phyloP scores from a whole-genome alignment of 2,329 filamentous ascomycete genomes.

The Claviceps digitariae region DNA sequence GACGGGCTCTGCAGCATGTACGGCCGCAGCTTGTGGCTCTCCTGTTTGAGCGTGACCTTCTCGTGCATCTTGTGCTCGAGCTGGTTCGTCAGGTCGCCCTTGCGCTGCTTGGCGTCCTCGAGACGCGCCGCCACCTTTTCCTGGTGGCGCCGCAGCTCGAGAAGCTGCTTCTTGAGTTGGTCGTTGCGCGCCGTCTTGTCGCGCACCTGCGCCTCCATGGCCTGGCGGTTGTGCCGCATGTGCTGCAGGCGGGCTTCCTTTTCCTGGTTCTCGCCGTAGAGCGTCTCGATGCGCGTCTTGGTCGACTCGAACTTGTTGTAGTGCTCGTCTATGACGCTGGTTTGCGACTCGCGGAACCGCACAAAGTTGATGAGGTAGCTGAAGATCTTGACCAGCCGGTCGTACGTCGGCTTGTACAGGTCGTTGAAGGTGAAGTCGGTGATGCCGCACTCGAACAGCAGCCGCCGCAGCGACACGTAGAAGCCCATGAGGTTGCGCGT shows the following conservation, averaged over 20 bases:
- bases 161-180: constrained; percentile 67
- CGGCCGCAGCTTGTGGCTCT: constrained; percentile 77
- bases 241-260: constrained; percentile 69
- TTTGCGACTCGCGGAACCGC: constrained; percentile 88
- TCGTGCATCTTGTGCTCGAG: constrained; percentile 60
- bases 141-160: constrained; percentile 71
- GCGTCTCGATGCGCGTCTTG: constrained; percentile 73
- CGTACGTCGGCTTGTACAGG: constrained; percentile 79
- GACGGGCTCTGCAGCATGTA: constrained; percentile 85
- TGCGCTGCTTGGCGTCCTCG: constrained; percentile 71
- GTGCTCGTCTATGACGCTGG: constrained; percentile 77
- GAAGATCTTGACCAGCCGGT: constrained; percentile 85
- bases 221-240: constrained; percentile 65
- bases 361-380: constrained; percentile 99
- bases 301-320: constrained; percentile 82
- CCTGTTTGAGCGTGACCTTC: constrained; percentile 61
- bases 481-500: constrained; percentile 94
- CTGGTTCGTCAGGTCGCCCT: constrained; percentile 56
- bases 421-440: constrained; percentile 90
- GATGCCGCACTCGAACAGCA: constrained; percentile 80
- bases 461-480: constrained; percentile 66
- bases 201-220: constrained; percentile 67
- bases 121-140: constrained; percentile 71
- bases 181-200: constrained; percentile 81
- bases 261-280: constrained; percentile 77